phyloP scores from a whole-genome alignment of 257 asterid genomes.

The Fraxinus americana region DNA sequence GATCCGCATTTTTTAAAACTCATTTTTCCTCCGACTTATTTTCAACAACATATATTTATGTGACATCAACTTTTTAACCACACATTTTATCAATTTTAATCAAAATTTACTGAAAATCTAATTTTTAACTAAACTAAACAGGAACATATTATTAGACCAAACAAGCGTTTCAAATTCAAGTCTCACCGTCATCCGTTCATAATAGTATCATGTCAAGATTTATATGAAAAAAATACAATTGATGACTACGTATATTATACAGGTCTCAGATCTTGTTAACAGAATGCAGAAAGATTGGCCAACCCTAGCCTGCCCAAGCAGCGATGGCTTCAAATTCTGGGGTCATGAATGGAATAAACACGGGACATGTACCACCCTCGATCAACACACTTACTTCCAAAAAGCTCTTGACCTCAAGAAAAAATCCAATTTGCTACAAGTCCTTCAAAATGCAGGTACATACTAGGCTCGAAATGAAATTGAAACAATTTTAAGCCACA shows the following conservation, averaged over 20 bases:
- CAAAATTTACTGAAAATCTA: no score
- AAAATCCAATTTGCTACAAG: constrained; percentile 58
- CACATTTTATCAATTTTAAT: no score
- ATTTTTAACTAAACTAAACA: no score
- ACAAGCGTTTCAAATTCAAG: no score
- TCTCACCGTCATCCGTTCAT: not conserved
- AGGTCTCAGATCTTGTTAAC: constrained; percentile 60
- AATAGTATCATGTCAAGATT: no score
- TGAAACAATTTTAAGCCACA: not conserved
- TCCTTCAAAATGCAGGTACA: constrained; percentile 58
- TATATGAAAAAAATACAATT: no score
- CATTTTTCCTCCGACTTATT: no score
- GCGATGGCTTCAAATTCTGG: constrained; percentile 67
- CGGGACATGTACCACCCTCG: constrained; percentile 71
- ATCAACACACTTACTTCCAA: constrained; percentile 53
- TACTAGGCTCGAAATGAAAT: not conserved
- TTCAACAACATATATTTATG: no score
- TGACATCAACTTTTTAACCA: no score
- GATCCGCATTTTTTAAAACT: no score
- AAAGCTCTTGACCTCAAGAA: constrained; percentile 58
- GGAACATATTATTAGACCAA: no score
- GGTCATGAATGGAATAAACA: constrained; percentile 84
- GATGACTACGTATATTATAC: not conserved
- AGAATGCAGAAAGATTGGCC: constrained; percentile 78
- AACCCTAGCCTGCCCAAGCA: constrained; percentile 73